These are phyloP conservation scores for Ensete ventricosum DNA, from an alignment of 176 grass and related monocot genomes.

Conservation along the genomic window DNA sequence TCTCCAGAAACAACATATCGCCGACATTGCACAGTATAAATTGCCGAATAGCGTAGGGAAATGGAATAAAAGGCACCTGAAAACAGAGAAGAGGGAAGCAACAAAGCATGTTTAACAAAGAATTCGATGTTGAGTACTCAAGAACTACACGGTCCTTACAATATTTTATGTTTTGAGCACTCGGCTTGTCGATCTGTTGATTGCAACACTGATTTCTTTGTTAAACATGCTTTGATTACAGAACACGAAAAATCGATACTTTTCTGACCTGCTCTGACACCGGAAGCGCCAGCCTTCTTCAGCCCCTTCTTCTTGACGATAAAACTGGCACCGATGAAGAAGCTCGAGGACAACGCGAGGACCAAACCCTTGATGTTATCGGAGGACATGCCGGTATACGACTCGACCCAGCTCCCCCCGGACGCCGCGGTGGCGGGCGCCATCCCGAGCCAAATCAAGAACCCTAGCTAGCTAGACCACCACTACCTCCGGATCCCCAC, in stretches of 20 bases:
- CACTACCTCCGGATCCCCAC: not conserved
- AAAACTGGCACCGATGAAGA: constrained; percentile 39
- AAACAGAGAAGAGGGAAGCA: not conserved
- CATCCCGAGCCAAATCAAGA: constrained; percentile 1
- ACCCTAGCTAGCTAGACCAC: constrained; percentile 1
- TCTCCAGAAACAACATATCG: not conserved
- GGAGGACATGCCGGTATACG: constrained; percentile 61
- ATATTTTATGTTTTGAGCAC: not conserved
- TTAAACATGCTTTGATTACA: too few species aligned
- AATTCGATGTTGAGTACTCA: not conserved
- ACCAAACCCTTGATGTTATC: constrained; percentile 73
- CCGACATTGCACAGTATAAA: not conserved
- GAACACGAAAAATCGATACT: not conserved
- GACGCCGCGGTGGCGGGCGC: constrained; percentile 8
- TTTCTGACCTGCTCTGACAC: constrained; percentile 49
- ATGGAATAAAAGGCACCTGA: not conserved
- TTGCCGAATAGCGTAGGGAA: not conserved
- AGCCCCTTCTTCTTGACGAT: constrained; percentile 51
- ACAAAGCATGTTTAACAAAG: not conserved
- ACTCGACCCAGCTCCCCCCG: constrained; percentile 26
- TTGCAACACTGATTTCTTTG: too few species aligned
- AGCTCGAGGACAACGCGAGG: constrained; percentile 48
- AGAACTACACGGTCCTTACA: too few species aligned
- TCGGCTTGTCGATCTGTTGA: too few species aligned
- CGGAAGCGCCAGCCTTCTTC: constrained; percentile 64